phyloP scores from a whole-genome alignment of 768 basidiomycete species.

The Sistotremastrum niveocremeum region DNA sequence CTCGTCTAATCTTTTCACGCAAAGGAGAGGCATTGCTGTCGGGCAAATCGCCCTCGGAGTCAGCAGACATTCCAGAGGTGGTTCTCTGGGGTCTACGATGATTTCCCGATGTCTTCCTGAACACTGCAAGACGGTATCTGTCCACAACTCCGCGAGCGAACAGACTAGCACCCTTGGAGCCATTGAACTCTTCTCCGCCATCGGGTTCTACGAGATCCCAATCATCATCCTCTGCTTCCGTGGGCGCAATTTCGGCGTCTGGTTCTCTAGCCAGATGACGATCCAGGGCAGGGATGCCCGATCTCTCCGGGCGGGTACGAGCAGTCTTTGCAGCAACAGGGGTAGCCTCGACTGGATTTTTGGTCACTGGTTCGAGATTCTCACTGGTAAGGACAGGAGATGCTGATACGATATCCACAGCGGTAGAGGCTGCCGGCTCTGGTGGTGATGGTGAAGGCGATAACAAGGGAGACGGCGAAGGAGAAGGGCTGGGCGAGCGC shows the following conservation, averaged over 20 bases:
- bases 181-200: slow-evolving; percentile 75
- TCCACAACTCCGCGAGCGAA: slow-evolving; percentile 90
- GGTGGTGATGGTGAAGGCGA: slow-evolving; percentile 1
- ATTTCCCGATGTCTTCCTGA: slow-evolving; percentile 69
- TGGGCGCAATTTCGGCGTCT: slow-evolving; percentile 28
- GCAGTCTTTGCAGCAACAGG: slow-evolving; percentile 12
- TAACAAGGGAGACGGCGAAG: too few relatives aligned
- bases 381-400: too few relatives aligned
- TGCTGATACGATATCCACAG: slow-evolving; percentile 1
- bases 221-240: slow-evolving; percentile 63
- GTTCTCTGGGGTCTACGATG: slow-evolving; percentile 32
- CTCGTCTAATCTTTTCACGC: slow-evolving; percentile 47
- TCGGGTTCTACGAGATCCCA: slow-evolving; percentile 84
- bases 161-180: slow-evolving; percentile 63
- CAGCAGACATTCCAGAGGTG: slow-evolving; percentile 45
- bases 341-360: slow-evolving; percentile 9
- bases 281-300: slow-evolving; percentile 71
- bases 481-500: too few relatives aligned
- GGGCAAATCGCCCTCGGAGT: slow-evolving; percentile 28
- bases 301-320: slow-evolving; percentile 59
- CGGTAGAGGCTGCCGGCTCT: background rate
- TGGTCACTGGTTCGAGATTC: background rate
- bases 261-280: slow-evolving; percentile 46
- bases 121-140: slow-evolving; percentile 71
- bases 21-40: slow-evolving; percentile 31